Base-by-base conservation (phyloP, 768 basidiomycete genomes). In the Naganishia friedmannii region DNA sequence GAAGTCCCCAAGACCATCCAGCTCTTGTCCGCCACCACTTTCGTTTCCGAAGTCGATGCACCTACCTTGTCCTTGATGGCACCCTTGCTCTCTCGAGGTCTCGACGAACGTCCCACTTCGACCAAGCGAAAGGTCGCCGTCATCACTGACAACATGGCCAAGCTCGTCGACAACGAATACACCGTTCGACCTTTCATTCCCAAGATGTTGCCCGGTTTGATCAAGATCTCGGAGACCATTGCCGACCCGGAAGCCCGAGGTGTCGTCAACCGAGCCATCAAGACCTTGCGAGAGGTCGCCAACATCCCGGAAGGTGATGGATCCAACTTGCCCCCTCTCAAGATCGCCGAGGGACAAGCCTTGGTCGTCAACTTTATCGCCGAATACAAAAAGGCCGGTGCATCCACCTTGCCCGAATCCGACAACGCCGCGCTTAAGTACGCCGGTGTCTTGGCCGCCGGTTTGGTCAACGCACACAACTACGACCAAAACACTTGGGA, bases 41-140 rank as follows among this genome's bases (percentile, higher is more conserved):
- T 96, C 89, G 94, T 97, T 91, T 92, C 94, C 65, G 94, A 97
- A 86, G 94, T 97, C 83, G 94, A 96, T 78, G 93, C 93, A 60
- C 87, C 93, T 68, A 96, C 94, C 74, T 89, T 97, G 75, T 96
- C 94, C 76, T 88, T 97, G 75, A 96, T 97, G 92, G 94, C 94
- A 71, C 94, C 94, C 78, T 88, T 97, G 23, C 85, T 97, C 67
- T 87, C 92, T 71, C 91, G 94, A 86, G 94, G 94, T 87, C 86
- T 95, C 73, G 86, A 83, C 73, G 94, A 97, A 86, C 95, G 95
- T 84, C 86, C 93, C 72, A 96, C 94, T 65, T 89, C 94, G 73
- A 95, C 88, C 75, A 96, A 96, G 86, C 93, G 94, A 74, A 95
- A 94, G 84, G 94, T 96, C 78, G 93, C 92, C 77, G 94, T 97